Evolutionary conservation across 371 early-diverging fungal species (phyloP), one percentile per base, ranked within the genome.

Genomic region (Lichtheimia hyalospora): DNA sequence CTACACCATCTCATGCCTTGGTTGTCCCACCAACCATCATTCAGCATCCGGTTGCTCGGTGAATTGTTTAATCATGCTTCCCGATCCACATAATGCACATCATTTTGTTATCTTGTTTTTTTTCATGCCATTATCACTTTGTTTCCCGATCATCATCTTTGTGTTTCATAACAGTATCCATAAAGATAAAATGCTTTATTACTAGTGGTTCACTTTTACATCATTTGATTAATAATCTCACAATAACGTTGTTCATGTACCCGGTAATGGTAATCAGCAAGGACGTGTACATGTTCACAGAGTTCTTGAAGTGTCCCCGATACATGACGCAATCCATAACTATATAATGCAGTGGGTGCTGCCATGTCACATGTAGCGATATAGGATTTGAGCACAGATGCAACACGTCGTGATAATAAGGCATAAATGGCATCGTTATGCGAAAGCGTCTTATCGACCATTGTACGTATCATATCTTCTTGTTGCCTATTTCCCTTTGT

Each of bases 361-460:
- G 3, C 69, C 67, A 61, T 72, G 82, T 18, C 61, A 58, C 6
- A 81, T 83, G 42, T 68, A 77, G 7, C 24, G 15, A 92, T 63
- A 21, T 82, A 83, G 18, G 67, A 58, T 28, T 78, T 76, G 24
- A 90, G 63, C 4, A 77, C 66, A 1, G 70, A 56, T 42, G 77
- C 79, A 3, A 90, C 66, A 14, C 92, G 76, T 7, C 90, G 80
- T n/a, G 78, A 71, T 20, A 92, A 63, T 5, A 92, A 64, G 0
- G 75, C 66, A 63, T 84, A 91, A 5, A 92, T 79, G 2, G 89
- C 79, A 64, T 92, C 91, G 5, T 71, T 70, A 57, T 83, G 81
- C 12, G 83, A 82, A 3, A 92, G 68, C 1, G 89, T 89, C 70
- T 89, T 90, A 40, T 79, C 79, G 8, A 91, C 87, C 90, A 91